A percentile compares a stretch with the other conserved stretches of the same genome.
phyloP scores from a whole-genome alignment of 805 yeast species.

The Pichia nakasei region DNA sequence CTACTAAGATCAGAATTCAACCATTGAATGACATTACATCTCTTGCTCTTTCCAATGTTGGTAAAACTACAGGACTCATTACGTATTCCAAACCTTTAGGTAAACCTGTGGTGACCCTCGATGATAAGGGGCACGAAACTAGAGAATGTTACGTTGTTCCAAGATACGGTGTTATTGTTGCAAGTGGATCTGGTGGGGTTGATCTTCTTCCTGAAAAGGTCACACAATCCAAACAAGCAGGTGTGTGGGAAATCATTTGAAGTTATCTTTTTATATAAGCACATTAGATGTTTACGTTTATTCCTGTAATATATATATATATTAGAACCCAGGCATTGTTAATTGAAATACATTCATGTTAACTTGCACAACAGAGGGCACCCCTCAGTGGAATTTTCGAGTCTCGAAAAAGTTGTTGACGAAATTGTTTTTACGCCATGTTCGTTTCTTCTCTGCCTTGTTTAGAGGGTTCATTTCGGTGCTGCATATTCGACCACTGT shows the following conservation, averaged over 20 bases:
- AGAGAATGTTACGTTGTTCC: slow-evolving; percentile 89
- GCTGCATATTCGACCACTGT: no score
- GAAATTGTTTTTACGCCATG: no score
- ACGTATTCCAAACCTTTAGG: slow-evolving; percentile 90
- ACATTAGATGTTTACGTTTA: no score
- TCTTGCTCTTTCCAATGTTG: slow-evolving; percentile 68
- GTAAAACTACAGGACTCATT: slow-evolving; percentile 60
- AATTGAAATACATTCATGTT: no score
- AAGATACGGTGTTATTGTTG: slow-evolving; percentile 63
- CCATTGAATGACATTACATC: slow-evolving; percentile 71
- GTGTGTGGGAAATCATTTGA: slow-evolving; percentile 50
- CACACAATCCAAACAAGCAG: slow-evolving; percentile 54
- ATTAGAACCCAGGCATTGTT: no score
- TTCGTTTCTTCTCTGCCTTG: no score
- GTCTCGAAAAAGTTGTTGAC: no score
- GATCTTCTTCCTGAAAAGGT: slow-evolving; percentile 79
- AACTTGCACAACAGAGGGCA: no score
- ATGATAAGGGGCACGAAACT: slow-evolving; percentile 62
- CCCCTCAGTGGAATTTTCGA: no score
- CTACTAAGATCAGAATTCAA: slow-evolving; percentile 50
- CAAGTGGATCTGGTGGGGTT: slow-evolving; percentile 84
- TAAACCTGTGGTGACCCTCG: slow-evolving; percentile 82
- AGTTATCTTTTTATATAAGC: no score
- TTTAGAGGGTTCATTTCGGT: no score
- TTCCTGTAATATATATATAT: no score